phyloP scores from a whole-genome alignment of 306 rosid genomes.

The Corylus avellana region DNA sequence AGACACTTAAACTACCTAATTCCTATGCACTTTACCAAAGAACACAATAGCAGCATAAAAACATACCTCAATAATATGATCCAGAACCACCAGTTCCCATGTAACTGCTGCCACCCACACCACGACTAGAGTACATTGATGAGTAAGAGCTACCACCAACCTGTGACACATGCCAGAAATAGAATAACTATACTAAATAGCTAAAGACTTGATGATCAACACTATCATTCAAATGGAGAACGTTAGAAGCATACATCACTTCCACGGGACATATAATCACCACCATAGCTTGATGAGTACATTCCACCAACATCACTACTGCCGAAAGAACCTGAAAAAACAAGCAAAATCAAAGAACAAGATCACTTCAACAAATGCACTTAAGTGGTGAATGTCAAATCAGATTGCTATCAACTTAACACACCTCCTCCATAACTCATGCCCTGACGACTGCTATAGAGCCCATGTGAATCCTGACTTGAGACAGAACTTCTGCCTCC shows the following conservation, averaged over 20 bases:
- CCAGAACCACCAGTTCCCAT: constrained; percentile 80
- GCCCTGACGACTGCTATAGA: constrained; percentile 74
- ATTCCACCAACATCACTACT: constrained; percentile 64
- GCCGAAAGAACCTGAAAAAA: constrained; percentile 67
- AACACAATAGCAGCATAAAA: constrained; percentile 1
- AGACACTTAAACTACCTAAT: constrained; percentile 8
- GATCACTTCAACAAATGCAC: constrained; percentile 16
- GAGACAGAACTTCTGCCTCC: constrained; percentile 69
- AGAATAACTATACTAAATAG: constrained; percentile 3
- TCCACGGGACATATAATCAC: constrained; percentile 73
- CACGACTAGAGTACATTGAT: constrained; percentile 73
- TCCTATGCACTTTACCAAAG: constrained; percentile 3
- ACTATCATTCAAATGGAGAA: constrained; percentile 11
- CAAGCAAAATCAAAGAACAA: constrained; percentile 1
- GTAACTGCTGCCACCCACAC: constrained; percentile 73
- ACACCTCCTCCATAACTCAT: constrained; percentile 62
- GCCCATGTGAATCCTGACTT: constrained; percentile 65
- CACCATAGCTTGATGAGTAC: constrained; percentile 87
- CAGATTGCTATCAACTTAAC: constrained; percentile 26
- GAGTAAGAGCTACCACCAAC: constrained; percentile 82
- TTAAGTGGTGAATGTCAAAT: constrained; percentile 5
- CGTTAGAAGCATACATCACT: constrained; percentile 65
- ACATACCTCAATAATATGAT: constrained; percentile 86
- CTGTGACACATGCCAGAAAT: constrained; percentile 37
- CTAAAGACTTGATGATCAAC: constrained; percentile 8